Conservation (phyloP, 2,329 filamentous ascomycete genomes). For the Pseudogymnoascus sp. region DNA sequence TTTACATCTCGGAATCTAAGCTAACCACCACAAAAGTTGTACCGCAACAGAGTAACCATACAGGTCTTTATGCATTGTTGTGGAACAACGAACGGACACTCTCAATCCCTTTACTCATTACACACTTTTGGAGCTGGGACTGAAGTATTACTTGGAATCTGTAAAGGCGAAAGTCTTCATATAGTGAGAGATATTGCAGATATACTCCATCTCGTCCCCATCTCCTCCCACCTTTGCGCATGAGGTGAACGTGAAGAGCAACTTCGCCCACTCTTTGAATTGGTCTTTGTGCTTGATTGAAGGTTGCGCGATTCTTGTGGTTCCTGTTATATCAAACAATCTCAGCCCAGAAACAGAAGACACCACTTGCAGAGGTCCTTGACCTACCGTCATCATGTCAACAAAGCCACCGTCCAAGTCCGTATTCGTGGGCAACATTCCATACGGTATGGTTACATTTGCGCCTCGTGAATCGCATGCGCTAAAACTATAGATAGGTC, state of each 20-base stretch:
- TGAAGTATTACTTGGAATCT: not conserved
- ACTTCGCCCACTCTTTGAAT: not conserved
- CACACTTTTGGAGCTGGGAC: not conserved
- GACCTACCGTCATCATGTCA: conserved; percentile 47
- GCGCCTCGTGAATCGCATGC: not conserved
- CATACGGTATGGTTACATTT: conserved; percentile 56
- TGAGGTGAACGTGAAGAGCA: conserved; percentile 6
- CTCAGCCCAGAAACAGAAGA: not conserved
- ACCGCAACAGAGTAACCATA: not conserved
- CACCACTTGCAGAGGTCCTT: not conserved
- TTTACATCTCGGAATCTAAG: not conserved
- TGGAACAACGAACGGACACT: not conserved
- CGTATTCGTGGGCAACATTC: conserved; percentile 79
- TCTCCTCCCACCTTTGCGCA: conserved; percentile 8
- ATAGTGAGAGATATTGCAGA: conserved; percentile 9
- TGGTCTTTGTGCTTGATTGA: not conserved
- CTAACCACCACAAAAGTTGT: conserved; percentile 7
- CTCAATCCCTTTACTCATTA: not conserved
- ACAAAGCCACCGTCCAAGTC: conserved; percentile 70
- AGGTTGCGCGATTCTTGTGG: not conserved
- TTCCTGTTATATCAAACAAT: not conserved
- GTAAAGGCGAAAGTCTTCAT: conserved; percentile 6
- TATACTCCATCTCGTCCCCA: not conserved
- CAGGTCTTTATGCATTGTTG: conserved; percentile 3
- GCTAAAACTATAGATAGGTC: conserved; percentile 48